A percentile compares a stretch with the other conserved stretches of the same genome.
Conservation (phyloP, 768 basidiomycete species). For the Mycena latifolia region DNA sequence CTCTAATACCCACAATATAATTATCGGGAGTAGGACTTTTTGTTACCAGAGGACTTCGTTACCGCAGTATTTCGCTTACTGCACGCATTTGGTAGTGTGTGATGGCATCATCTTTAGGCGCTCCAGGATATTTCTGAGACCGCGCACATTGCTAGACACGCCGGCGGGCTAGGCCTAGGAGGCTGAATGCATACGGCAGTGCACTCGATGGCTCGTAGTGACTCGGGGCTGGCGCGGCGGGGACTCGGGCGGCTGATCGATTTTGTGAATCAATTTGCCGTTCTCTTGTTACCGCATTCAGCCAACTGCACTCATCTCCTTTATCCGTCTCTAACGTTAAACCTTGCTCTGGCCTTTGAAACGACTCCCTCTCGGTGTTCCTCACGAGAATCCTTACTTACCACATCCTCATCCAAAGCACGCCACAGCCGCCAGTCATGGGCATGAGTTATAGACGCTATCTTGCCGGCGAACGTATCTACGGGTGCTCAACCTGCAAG, state of each 20-base stretch:
- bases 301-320: constrained; percentile 18
- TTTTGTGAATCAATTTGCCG: not conserved
- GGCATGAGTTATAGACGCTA: constrained; percentile 93
- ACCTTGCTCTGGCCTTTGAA: not conserved
- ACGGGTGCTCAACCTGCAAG: constrained; percentile 88
- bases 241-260: not conserved
- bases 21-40: too few species aligned
- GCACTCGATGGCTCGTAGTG: too few species aligned
- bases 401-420: constrained; percentile 34
- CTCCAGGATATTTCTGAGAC: too few species aligned
- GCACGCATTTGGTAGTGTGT: too few species aligned
- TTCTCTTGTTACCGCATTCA: too few species aligned
- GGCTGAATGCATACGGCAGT: too few species aligned
- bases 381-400: constrained; percentile 47
- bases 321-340: not conserved
- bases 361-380: not conserved
- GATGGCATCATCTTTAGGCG: too few species aligned
- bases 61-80: too few species aligned
- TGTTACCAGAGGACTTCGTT: too few species aligned
- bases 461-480: constrained; percentile 87
- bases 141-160: too few species aligned
- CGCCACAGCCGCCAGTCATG: constrained; percentile 59
- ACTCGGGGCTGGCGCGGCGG: not conserved
- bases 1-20: constrained; percentile 15
- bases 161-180: too few species aligned